Percentiles rank a stretch among this genome's conserved stretches.
Conservation (phyloP, 768 basidiomycete genomes). For the Suillus spraguei region DNA sequence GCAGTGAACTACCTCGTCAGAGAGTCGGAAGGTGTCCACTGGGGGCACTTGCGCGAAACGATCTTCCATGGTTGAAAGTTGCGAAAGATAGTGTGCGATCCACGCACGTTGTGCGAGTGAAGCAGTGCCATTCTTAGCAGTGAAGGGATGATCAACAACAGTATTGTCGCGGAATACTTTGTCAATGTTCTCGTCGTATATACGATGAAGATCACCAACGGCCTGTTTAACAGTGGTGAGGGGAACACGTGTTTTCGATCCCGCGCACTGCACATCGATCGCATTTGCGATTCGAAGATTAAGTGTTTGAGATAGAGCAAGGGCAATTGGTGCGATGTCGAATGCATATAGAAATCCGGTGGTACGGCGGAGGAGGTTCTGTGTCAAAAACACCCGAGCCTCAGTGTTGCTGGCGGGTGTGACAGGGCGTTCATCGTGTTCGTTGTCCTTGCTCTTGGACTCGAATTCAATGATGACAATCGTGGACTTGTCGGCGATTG, state of each 20-base stretch:
- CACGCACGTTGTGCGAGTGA: constrained; percentile 35
- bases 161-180: constrained; percentile 16
- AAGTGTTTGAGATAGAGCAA: constrained; percentile 32
- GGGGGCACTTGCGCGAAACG: constrained; percentile 25
- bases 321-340: constrained; percentile 33
- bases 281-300: constrained; percentile 37
- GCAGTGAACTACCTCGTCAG: constrained; percentile 19
- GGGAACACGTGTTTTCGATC: constrained; percentile 21
- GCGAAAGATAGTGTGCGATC: constrained; percentile 34
- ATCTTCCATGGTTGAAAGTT: constrained; percentile 22
- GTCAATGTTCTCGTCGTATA: constrained; percentile 20
- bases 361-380: constrained; percentile 31
- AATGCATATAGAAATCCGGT: constrained; percentile 33
- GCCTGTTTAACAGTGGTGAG: constrained; percentile 23
- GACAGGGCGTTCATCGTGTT: constrained; percentile 25
- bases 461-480: constrained; percentile 31
- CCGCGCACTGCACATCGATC: constrained; percentile 31
- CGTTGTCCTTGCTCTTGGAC: constrained; percentile 34
- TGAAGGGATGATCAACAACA: not conserved
- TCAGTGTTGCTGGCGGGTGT: not conserved
- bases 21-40: constrained; percentile 27
- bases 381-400: constrained; percentile 30
- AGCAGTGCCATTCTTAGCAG: constrained; percentile 8
- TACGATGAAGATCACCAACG: constrained; percentile 1
- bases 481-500: constrained; percentile 29